Percentiles rank a stretch among this genome's conserved stretches.
Conservation (phyloP, 1,139 yeast genomes). For the Pichia sp. region DNA sequence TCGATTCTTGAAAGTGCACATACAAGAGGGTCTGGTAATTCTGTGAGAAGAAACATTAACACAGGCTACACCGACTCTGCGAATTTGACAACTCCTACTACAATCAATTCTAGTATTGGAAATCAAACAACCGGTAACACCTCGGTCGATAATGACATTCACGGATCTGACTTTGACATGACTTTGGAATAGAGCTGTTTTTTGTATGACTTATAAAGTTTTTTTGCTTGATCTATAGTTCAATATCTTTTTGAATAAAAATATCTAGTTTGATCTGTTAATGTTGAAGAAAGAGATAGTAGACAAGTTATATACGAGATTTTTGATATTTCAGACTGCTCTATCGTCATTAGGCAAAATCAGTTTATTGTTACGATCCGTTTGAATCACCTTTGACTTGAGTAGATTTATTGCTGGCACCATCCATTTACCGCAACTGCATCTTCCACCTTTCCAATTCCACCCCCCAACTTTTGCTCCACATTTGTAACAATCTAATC, state of each 20-base stretch:
- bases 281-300: too few species aligned
- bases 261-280: background rate
- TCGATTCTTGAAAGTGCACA: slow-evolving; percentile 11
- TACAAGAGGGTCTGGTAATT: slow-evolving; percentile 6
- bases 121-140: slow-evolving; percentile 24
- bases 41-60: background rate
- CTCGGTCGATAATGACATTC: slow-evolving; percentile 28
- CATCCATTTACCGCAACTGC: slow-evolving; percentile 96
- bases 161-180: slow-evolving; percentile 47
- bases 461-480: slow-evolving; percentile 81
- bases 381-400: slow-evolving; percentile 65
- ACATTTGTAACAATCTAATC: slow-evolving; percentile 81
- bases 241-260: too few species aligned
- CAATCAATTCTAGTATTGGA: slow-evolving; percentile 6
- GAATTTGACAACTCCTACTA: slow-evolving; percentile 13
- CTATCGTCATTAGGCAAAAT: slow-evolving; percentile 18
- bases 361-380: slow-evolving; percentile 14
- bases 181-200: slow-evolving; percentile 37
- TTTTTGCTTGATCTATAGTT: background rate
- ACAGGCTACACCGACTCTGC: slow-evolving; percentile 10
- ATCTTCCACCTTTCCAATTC: slow-evolving; percentile 91
- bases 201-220: background rate
- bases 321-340: slow-evolving; percentile 5
- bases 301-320: too few species aligned
- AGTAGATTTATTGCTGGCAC: slow-evolving; percentile 86